A percentile compares a stretch with the other conserved stretches of the same genome.
Conservation (phyloP, 2,329 filamentous ascomycete genomes). For the Torrubiella hemipterigena region DNA sequence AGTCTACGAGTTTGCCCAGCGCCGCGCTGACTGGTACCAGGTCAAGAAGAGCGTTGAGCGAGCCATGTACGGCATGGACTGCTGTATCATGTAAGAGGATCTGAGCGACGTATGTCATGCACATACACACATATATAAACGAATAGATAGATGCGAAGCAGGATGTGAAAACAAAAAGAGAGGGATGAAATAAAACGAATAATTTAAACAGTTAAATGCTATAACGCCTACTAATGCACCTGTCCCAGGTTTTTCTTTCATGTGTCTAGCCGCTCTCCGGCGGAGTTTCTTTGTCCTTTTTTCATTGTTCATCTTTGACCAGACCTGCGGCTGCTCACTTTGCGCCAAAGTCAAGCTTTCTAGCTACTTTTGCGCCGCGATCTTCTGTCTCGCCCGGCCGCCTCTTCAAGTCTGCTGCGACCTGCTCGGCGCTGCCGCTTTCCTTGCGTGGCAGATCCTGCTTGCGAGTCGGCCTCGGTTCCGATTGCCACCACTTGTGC, state of each 20-base stretch:
- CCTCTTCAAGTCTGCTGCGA: constrained; percentile 73
- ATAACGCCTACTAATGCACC: too few relatives aligned
- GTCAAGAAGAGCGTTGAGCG: constrained; percentile 83
- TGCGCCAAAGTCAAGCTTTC: constrained; percentile 77
- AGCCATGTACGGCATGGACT: constrained; percentile 95
- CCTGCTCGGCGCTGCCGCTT: constrained; percentile 59
- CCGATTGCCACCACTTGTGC: constrained; percentile 76
- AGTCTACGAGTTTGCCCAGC: constrained; percentile 92
- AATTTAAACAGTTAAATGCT: neutral
- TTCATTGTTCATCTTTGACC: too few relatives aligned
- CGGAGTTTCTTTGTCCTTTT: constrained; percentile 2
- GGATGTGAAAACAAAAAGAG: too few relatives aligned
- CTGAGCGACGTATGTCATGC: neutral
- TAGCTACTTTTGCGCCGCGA: constrained; percentile 63
- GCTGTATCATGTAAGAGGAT: constrained; percentile 58
- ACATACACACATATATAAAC: too few relatives aligned
- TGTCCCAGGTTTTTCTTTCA: too few relatives aligned
- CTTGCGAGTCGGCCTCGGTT: constrained; percentile 73
- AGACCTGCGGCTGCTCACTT: too few relatives aligned
- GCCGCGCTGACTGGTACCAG: constrained; percentile 88
- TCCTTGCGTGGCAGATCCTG: constrained; percentile 72
- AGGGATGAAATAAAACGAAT: neutral
- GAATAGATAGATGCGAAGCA: too few relatives aligned
- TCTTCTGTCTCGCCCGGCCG: constrained; percentile 54
- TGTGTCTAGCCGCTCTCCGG: too few relatives aligned